Evolutionary conservation across 2,329 filamentous ascomycete species (phyloP), one percentile per base, ranked within the genome.

Genomic region (Trichoderma sp.): DNA sequence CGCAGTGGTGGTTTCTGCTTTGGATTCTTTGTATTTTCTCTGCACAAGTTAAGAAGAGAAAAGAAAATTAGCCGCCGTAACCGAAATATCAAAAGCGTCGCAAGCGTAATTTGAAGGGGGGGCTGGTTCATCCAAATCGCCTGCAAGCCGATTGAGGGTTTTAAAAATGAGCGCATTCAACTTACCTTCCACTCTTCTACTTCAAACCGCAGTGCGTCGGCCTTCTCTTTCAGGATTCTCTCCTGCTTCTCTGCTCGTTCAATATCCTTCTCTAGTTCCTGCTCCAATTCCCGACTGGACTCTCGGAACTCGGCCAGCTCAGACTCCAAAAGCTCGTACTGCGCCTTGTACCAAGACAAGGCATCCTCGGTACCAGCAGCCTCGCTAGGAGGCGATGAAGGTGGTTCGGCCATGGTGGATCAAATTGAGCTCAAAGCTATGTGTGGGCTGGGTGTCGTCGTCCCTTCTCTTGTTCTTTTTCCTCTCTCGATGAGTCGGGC

Each of bases 161-260:
- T 43, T 23, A 3, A 39, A 39, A 65, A 66, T 30, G 32, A 13
- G 58, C 58, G 26, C n/a, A 30, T 30, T n/a, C 76, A 20, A 36
- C 88, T 81, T 85, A 95, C 94, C 91, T 98, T 98, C 96, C 96
- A 99, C 83, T 99, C 96, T 72, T 98, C 94, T 0, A 96, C 95
- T 81, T 98, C 95, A 79, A 94, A 99, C 64, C 88, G 90, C 74
- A 97, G 82, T 47, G 87, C 88, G 81, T 98, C 95, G 1, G 93
- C 92, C 84, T 95, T 97, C 81, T 97, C 92, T 80, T 95, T 91
- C 76, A 98, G 83, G 74, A 90, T 86, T 74, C 94, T 89, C 84
- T 98, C 95, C 77, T 94, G 90, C 85, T 97, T 97, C 85, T 99
- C 96, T 58, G 95, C 95, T 58, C 93, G 92, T 77, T 98, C 95